Evolutionary conservation across 108 stramenopile species (phyloP).

Genomic region (Cyclostephanos invisitatus): DNA sequence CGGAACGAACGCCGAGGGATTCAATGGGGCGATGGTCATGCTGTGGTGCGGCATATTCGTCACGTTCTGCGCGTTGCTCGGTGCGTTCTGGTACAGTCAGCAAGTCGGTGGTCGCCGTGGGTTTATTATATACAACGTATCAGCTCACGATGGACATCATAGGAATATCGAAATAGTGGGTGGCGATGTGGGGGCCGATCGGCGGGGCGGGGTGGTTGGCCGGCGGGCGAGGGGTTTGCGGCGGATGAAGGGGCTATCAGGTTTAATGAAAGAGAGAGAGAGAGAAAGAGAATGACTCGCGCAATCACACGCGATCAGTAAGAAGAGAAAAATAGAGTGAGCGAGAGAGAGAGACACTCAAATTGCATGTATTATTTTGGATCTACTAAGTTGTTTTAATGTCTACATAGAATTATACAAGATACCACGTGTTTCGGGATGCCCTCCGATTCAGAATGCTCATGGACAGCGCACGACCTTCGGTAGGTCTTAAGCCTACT

Average conservation of each 20-base stretch:
- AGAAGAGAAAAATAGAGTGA: too few relatives aligned
- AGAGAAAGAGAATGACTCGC: too few relatives aligned
- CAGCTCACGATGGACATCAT: slow-evolving; percentile 16
- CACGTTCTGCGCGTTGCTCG: not conserved
- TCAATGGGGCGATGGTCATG: not conserved
- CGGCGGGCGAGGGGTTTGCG: not conserved
- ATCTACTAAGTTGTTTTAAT: too few relatives aligned
- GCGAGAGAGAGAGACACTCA: too few relatives aligned
- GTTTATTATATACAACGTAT: slow-evolving; percentile 9
- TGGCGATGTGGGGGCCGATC: not conserved
- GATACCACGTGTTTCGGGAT: too few relatives aligned
- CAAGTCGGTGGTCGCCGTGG: not conserved
- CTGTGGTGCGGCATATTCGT: slow-evolving; percentile 13
- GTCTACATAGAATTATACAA: too few relatives aligned
- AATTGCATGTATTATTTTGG: too few relatives aligned
- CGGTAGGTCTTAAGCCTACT: not conserved
- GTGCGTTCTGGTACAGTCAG: slow-evolving; percentile 22
- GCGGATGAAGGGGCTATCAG: too few relatives aligned
- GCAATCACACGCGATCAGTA: too few relatives aligned
- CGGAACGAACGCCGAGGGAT: not conserved
- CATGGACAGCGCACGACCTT: not conserved
- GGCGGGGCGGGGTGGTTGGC: not conserved
- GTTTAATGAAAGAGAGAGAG: too few relatives aligned
- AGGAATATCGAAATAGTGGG: too few relatives aligned
- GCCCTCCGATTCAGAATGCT: not conserved